These are phyloP conservation scores for Capsella bursapastoris DNA, from an alignment of 345 rosid genomes.

Conservation along the genomic window DNA sequence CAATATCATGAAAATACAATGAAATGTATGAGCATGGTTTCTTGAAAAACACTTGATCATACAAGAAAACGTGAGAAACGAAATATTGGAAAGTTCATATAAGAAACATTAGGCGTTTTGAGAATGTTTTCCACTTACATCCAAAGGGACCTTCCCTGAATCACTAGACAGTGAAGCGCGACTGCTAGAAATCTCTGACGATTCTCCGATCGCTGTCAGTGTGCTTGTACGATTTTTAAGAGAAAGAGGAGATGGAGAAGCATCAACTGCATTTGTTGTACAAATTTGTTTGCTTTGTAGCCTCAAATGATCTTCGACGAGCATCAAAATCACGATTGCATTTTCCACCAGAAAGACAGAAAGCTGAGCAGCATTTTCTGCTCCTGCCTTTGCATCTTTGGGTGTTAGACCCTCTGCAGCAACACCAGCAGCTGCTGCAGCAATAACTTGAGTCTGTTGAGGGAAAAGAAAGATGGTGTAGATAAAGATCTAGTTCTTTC, in stretches of 20 bases:
- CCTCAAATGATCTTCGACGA: conserved; percentile 98
- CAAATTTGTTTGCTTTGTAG: conserved; percentile 87
- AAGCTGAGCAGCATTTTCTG: conserved; percentile 98
- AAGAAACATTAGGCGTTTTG: conserved; percentile 24
- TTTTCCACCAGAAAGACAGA: conserved; percentile 97
- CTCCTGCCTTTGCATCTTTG: conserved; percentile 81
- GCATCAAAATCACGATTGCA: conserved; percentile 98
- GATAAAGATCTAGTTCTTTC: conserved; percentile 34
- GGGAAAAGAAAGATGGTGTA: conserved; percentile 43
- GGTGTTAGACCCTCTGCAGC: conserved; percentile 98
- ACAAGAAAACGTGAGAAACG: conserved; percentile 25
- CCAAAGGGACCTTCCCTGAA: conserved; percentile 76
- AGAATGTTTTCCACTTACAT: conserved; percentile 64
- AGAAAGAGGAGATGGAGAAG: conserved; percentile 77
- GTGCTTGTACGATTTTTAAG: conserved; percentile 54
- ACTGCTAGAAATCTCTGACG: conserved; percentile 64
- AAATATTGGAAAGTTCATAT: conserved; percentile 9
- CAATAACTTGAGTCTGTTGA: conserved; percentile 97
- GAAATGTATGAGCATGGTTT: neutral
- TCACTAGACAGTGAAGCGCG: conserved; percentile 63
- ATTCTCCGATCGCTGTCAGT: conserved; percentile 52
- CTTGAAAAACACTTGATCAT: conserved; percentile 11
- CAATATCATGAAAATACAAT: conserved; percentile 3
- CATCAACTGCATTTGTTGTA: conserved; percentile 57
- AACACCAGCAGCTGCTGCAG: conserved; percentile 99